Percentiles rank a stretch among this genome's conserved stretches.
phyloP scores from a whole-genome alignment of 2,329 filamentous ascomycete species.

The Ascochyta clinopodiicola region DNA sequence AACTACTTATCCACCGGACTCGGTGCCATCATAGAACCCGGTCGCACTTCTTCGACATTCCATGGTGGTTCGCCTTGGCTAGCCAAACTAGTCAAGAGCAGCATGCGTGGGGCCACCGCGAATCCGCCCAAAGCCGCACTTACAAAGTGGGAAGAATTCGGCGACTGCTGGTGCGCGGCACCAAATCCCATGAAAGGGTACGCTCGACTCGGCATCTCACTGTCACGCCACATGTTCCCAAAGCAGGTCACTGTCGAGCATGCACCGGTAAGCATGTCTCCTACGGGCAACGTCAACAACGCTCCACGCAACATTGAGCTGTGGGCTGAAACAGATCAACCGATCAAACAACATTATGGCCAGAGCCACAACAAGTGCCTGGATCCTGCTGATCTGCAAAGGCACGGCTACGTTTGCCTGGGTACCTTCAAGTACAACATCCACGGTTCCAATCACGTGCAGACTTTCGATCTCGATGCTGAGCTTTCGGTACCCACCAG shows the following conservation, averaged over 20 bases:
- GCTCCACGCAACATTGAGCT: constrained; percentile 55
- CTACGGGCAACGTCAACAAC: constrained; percentile 44
- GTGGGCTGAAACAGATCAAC: constrained; percentile 50
- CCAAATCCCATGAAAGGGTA: constrained; percentile 57
- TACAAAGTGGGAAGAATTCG: constrained; percentile 74
- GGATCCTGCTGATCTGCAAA: constrained; percentile 16
- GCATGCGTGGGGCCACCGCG: constrained; percentile 21
- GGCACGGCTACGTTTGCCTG: constrained; percentile 49
- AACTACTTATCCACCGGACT: constrained; percentile 75
- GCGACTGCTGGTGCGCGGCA: constrained; percentile 85
- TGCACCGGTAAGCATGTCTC: constrained; percentile 49
- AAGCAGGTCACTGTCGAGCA: constrained; percentile 55
- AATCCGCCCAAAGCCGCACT: constrained; percentile 65
- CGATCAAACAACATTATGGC: constrained; percentile 26
- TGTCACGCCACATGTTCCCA: constrained; percentile 48
- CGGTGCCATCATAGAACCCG: constrained; percentile 69
- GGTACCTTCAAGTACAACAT: constrained; percentile 52
- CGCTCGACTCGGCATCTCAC: constrained; percentile 67
- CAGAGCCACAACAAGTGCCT: constrained; percentile 23
- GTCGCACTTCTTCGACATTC: constrained; percentile 63
- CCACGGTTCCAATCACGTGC: constrained; percentile 49
- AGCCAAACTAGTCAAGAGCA: background rate
- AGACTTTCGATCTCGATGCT: constrained; percentile 49
- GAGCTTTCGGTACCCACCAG: constrained; percentile 36
- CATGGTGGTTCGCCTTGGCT: constrained; percentile 16